Evolutionary conservation across 1,284 basidiomycete genomes (phyloP).

Genomic region (Chondrostereum purpureum): DNA sequence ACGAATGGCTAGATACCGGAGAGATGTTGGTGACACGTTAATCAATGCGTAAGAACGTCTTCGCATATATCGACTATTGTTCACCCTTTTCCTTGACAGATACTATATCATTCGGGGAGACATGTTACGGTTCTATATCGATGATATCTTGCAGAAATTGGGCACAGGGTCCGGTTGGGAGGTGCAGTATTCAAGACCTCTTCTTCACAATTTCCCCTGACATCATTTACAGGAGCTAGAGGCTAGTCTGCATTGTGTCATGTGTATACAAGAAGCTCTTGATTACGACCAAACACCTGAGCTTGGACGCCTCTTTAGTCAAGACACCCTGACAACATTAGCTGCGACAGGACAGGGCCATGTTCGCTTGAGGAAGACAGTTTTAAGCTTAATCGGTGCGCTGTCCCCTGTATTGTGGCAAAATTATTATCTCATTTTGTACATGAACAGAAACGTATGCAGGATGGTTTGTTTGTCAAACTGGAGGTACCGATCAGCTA

Average conservation of each 20-base stretch:
- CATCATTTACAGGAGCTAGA: slow-evolving; percentile 63
- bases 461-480: slow-evolving; percentile 71
- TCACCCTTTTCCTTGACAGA: slow-evolving; percentile 29
- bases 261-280: slow-evolving; percentile 81
- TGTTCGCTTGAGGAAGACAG: slow-evolving; percentile 56
- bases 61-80: not conserved
- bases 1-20: slow-evolving; percentile 53
- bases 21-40: slow-evolving; percentile 86
- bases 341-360: slow-evolving; percentile 59
- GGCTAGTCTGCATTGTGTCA: slow-evolving; percentile 77
- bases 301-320: slow-evolving; percentile 64
- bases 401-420: slow-evolving; percentile 5
- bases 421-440: not conserved
- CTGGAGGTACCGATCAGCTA: slow-evolving; percentile 34
- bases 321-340: slow-evolving; percentile 60
- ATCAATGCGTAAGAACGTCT: slow-evolving; percentile 71
- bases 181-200: slow-evolving; percentile 35
- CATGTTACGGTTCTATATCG: slow-evolving; percentile 67
- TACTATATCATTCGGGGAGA: slow-evolving; percentile 82
- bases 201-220: slow-evolving; percentile 2
- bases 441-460: slow-evolving; percentile 66
- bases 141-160: slow-evolving; percentile 52
- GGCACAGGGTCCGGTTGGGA: slow-evolving; percentile 52
- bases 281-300: slow-evolving; percentile 65
- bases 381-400: slow-evolving; percentile 66